A percentile compares a stretch with the other conserved stretches of the same genome.
These are phyloP conservation scores for Tetraselmis striata DNA, from an alignment of 139 green algal genomes.

Conservation along the genomic window DNA sequence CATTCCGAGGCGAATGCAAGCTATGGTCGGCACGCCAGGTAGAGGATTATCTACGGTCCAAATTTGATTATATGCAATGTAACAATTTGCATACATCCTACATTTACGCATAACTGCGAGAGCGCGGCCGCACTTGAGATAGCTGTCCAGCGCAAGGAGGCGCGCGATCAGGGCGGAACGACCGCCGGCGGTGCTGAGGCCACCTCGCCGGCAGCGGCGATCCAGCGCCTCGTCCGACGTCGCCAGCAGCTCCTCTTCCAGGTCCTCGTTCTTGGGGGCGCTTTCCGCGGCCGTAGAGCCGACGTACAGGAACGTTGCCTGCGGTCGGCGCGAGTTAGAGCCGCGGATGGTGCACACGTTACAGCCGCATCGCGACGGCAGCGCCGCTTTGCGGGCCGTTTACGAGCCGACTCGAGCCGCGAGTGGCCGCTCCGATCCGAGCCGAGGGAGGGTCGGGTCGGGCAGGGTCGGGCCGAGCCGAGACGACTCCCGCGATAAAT, in stretches of 20 bases:
- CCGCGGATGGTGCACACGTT: no score
- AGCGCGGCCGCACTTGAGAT: slow-evolving; percentile 7
- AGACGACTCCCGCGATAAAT: neutral
- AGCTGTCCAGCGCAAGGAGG: slow-evolving; percentile 29
- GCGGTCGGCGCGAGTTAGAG: no score
- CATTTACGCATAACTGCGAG: neutral
- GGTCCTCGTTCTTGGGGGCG: slow-evolving; percentile 1
- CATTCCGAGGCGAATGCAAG: no score
- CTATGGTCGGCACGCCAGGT: no score
- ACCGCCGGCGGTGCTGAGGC: slow-evolving; percentile 48
- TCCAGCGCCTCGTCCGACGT: slow-evolving; percentile 59
- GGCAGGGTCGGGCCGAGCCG: no score
- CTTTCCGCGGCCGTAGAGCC: neutral
- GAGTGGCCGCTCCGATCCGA: no score
- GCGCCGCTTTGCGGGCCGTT: no score
- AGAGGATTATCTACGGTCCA: no score
- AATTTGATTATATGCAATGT: slow-evolving; percentile 42
- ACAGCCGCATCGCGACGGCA: no score
- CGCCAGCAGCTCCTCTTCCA: slow-evolving; percentile 46
- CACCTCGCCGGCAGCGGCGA: slow-evolving; percentile 42
- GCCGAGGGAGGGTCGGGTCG: no score
- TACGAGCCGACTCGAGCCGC: no score
- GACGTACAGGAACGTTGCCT: slow-evolving; percentile 56
- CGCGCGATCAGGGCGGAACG: slow-evolving; percentile 22
- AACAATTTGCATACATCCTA: slow-evolving; percentile 12